Evolutionary conservation across 2,329 filamentous ascomycete species (phyloP).

Genomic region (Sporothrix curviconia): DNA sequence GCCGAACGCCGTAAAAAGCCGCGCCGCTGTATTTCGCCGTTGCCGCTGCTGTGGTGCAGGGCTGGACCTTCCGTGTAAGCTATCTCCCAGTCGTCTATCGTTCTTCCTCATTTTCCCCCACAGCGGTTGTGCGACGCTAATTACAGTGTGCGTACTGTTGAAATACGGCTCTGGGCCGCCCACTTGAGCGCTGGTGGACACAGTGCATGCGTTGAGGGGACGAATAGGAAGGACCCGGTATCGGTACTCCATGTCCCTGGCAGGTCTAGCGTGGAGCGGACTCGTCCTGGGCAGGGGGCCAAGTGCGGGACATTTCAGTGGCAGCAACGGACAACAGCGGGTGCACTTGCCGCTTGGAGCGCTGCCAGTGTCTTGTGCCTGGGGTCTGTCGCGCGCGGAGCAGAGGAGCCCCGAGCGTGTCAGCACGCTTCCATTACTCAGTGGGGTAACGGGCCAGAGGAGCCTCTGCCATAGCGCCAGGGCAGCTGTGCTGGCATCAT

Average conservation of each 20-base stretch:
- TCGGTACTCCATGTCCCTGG: slow-evolving; percentile 9
- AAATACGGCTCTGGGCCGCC: not conserved
- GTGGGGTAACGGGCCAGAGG: slow-evolving; percentile 14
- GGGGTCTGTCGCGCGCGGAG: not conserved
- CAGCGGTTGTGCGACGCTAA: slow-evolving; percentile 1
- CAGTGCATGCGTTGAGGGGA: not conserved
- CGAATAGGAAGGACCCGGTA: slow-evolving; percentile 9
- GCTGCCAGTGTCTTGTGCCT: not conserved
- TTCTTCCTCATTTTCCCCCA: not conserved
- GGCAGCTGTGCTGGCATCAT: not conserved
- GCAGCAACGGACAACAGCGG: not conserved
- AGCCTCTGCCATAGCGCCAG: not conserved
- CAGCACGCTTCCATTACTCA: slow-evolving; percentile 1
- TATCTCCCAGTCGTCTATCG: not conserved
- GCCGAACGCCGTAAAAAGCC: slow-evolving; percentile 4
- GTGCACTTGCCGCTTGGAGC: slow-evolving; percentile 8
- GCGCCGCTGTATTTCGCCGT: too few relatives aligned
- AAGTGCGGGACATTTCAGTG: not conserved
- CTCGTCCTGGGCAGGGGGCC: not conserved
- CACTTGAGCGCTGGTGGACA: not conserved
- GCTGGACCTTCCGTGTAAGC: not conserved
- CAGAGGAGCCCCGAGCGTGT: slow-evolving; percentile 7
- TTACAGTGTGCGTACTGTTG: slow-evolving; percentile 3
- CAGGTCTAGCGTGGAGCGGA: slow-evolving; percentile 1
- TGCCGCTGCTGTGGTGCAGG: too few relatives aligned